phyloP scores from a whole-genome alignment of 176 grass and related monocot species.

The Carex kokanica region DNA sequence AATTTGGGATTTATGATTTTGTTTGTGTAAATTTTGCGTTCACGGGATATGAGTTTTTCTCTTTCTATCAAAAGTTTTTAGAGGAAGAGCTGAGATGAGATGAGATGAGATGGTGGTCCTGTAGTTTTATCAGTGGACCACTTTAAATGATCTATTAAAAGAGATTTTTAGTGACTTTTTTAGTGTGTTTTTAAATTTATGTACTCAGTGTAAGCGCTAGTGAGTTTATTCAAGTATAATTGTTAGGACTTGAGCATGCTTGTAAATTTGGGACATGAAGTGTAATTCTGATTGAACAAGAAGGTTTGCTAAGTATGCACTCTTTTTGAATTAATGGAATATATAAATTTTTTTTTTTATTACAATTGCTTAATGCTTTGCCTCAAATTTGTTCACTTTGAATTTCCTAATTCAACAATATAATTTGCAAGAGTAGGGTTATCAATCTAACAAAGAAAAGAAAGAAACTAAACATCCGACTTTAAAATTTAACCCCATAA shows the following conservation, averaged over 20 bases:
- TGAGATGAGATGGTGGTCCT: conserved; percentile 33
- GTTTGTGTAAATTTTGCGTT: conserved; percentile 37
- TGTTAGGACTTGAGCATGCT: conserved; percentile 13
- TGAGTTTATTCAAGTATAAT: conserved; percentile 37
- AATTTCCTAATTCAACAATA: background rate
- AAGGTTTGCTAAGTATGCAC: background rate
- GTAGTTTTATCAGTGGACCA: conserved; percentile 56
- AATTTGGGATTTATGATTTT: conserved; percentile 40
- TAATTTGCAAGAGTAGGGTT: background rate
- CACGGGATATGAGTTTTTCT: conserved; percentile 16
- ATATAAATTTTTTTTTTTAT: background rate
- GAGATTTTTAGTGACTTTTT: conserved; percentile 37
- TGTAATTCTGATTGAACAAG: conserved; percentile 35
- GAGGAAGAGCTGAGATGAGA: conserved; percentile 7
- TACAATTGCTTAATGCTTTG: background rate
- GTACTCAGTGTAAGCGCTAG: conserved; percentile 15
- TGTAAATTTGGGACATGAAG: conserved; percentile 51
- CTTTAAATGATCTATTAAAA: conserved; percentile 26
- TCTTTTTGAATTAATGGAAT: conserved; percentile 7
- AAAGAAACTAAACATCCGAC: background rate
- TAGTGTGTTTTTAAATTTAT: conserved; percentile 41
- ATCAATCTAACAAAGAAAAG: background rate
- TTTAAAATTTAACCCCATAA: background rate
- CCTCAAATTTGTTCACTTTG: no score
- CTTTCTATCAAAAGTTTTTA: conserved; percentile 25